A percentile compares a stretch with the other conserved stretches of the same genome.
phyloP scores from a whole-genome alignment of 768 basidiomycete species.

The Neoboletus subvelutipes region DNA sequence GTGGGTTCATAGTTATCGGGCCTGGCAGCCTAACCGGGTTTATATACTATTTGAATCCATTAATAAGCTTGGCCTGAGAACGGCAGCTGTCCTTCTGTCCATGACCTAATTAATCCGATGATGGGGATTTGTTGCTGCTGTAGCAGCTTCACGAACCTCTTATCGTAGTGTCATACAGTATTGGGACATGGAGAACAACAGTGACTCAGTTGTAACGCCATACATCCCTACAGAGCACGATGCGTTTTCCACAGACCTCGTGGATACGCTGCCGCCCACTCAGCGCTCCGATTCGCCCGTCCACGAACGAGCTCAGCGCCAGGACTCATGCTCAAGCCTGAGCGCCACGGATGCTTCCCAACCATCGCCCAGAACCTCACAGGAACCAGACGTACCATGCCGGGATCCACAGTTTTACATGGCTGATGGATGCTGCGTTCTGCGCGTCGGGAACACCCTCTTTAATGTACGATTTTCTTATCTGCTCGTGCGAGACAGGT shows the following conservation, averaged over 20 bases:
- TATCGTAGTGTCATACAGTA: not conserved
- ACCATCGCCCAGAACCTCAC: not conserved
- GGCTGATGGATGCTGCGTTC: slow-evolving; percentile 65
- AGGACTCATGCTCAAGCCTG: slow-evolving; percentile 9
- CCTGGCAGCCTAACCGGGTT: not conserved
- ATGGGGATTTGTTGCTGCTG: no score
- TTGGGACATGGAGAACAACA: slow-evolving; percentile 16
- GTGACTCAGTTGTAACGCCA: slow-evolving; percentile 8
- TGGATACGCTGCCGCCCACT: slow-evolving; percentile 3
- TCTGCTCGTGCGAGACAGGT: not conserved
- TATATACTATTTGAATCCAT: not conserved
- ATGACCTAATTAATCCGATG: slow-evolving; percentile 5
- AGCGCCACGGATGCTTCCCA: not conserved
- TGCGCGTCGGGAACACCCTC: slow-evolving; percentile 60
- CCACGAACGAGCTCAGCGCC: slow-evolving; percentile 9
- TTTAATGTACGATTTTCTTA: slow-evolving; percentile 57
- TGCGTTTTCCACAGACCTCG: not conserved
- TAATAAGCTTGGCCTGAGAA: not conserved
- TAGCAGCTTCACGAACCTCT: not conserved
- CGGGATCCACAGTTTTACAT: slow-evolving; percentile 62
- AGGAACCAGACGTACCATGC: slow-evolving; percentile 12
- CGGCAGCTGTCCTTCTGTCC: not conserved
- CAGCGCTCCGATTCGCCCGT: slow-evolving; percentile 7
- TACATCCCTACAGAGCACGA: slow-evolving; percentile 26
- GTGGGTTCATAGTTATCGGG: not conserved